A percentile compares a stretch with the other conserved stretches of the same genome.
These are phyloP conservation scores for Codiaeum variegatum DNA, from an alignment of 441 rosid species.

Conservation along the genomic window DNA sequence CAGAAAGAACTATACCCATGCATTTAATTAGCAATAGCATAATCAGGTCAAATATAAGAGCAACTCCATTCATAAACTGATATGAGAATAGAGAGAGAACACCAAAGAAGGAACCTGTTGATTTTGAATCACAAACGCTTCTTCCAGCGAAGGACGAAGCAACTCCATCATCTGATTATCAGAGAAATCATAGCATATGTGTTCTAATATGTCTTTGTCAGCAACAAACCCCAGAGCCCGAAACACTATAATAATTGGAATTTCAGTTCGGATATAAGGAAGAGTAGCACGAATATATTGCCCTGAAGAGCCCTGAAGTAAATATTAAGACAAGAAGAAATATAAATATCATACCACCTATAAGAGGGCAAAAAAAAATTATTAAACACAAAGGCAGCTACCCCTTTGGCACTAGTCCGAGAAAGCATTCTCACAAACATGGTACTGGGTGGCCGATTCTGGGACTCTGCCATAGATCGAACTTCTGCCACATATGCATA, in stretches of 20 bases:
- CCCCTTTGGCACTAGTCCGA: conserved; percentile 92
- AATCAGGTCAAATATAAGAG: not conserved
- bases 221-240: conserved; percentile 98
- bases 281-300: conserved; percentile 91
- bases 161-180: conserved; percentile 97
- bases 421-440: conserved; percentile 98
- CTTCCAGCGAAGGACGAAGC: conserved; percentile 95
- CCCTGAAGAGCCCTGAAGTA: conserved; percentile 84
- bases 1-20: not conserved
- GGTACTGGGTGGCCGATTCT: conserved; percentile 90
- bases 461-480: conserved; percentile 92
- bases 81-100: not conserved
- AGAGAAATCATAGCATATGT: conserved; percentile 81
- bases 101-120: conserved; percentile 62
- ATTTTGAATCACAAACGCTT: conserved; percentile 94
- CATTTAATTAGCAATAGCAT: not conserved
- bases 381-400: conserved; percentile 20
- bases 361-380: not conserved
- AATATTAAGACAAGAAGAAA: not conserved
- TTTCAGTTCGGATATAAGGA: conserved; percentile 91
- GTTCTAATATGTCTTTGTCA: conserved; percentile 89
- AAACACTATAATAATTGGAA: conserved; percentile 92
- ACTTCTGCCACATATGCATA: conserved; percentile 88
- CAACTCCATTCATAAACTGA: conserved; percentile 1
- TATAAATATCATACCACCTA: not conserved